Conservation (phyloP, 179 eudicot species). For the Drosera spatulata region DNA sequence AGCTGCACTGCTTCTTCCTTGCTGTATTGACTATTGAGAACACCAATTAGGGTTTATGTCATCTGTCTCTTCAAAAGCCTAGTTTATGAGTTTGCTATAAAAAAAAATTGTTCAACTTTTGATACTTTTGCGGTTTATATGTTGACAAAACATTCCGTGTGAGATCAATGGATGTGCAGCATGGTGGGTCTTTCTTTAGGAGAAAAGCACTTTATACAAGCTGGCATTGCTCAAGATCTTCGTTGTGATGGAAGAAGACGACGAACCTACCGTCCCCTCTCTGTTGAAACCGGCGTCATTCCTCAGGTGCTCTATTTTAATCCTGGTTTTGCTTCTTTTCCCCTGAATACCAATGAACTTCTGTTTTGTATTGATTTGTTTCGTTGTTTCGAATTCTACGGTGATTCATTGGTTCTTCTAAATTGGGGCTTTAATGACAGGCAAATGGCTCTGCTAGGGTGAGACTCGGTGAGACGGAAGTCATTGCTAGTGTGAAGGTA, state of each 20-base stretch:
- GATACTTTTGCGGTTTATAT: no score
- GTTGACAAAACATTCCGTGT: no score
- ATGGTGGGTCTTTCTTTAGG: constrained; percentile 77
- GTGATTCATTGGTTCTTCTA: neutral
- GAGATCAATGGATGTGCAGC: constrained; percentile 13
- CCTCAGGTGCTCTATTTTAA: constrained; percentile 47
- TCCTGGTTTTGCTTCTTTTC: neutral
- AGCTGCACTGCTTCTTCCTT: no score
- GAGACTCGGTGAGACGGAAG: constrained; percentile 74
- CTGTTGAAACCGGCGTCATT: constrained; percentile 66
- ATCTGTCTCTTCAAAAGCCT: no score
- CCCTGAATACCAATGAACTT: neutral
- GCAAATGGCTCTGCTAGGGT: constrained; percentile 94
- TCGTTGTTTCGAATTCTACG: neutral
- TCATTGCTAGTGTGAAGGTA: constrained; percentile 93
- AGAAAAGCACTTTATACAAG: constrained; percentile 69
- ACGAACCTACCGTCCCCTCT: constrained; percentile 50
- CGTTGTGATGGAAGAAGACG: constrained; percentile 90
- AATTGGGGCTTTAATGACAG: constrained; percentile 21
- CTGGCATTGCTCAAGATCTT: constrained; percentile 88
- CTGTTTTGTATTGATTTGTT: neutral
- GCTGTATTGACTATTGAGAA: no score
- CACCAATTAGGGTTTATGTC: no score
- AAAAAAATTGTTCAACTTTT: no score
- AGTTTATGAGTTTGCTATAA: no score